Evolutionary conservation across 1,284 basidiomycete genomes (phyloP), one percentile per base, ranked within the genome.

Genomic region (Ceratobasidium sp.): DNA sequence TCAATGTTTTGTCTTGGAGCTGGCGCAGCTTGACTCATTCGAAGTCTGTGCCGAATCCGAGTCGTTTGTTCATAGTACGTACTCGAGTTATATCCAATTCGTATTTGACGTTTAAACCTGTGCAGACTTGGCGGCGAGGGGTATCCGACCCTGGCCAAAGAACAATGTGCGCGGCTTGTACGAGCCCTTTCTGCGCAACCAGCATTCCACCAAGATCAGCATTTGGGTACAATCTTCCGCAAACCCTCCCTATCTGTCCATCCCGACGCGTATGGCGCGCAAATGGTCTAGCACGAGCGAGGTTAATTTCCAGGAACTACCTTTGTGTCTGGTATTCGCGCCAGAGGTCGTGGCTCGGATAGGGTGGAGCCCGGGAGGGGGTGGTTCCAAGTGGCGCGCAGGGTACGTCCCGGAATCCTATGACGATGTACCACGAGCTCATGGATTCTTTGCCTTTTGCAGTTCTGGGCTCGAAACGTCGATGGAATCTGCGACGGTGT

Each of bases 161-260:
- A 56, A 14, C 54, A 34, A 19, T 6, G 19, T 59, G 31, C 31
- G 31, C 34, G 8, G 34, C n/a, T 59, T 34, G n/a, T 39, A 19
- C 56, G 34, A 39, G 34, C 19, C 19, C 6, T 39, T 37, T 39
- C 56, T 59, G 34, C 56, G 56, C 16, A 39, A n/a, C 19, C 22
- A 59, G 34, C 34, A 59, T 59, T 59, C n/a, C 24, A 59, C 31
- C 37, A 29, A 19, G 56, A 59, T 59, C 56, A 59, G 3, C 34
- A n/a, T n/a, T 59, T n/a, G 56, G 6, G 13, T n/a, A 19, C 13
- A 7, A 59, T 39, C 7, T 59, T 59, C n/a, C 56, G 31, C 8
- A n/a, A 22, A n/a, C 5, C 22, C 14, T 37, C 29, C 31, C 19
- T 31, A 31, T 37, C 5, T 58, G 9, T 54, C 16, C 53, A 29